These are phyloP conservation scores for Aspergillus sp. DNA, from an alignment of 2,329 filamentous ascomycete genomes.

Conservation along the genomic window DNA sequence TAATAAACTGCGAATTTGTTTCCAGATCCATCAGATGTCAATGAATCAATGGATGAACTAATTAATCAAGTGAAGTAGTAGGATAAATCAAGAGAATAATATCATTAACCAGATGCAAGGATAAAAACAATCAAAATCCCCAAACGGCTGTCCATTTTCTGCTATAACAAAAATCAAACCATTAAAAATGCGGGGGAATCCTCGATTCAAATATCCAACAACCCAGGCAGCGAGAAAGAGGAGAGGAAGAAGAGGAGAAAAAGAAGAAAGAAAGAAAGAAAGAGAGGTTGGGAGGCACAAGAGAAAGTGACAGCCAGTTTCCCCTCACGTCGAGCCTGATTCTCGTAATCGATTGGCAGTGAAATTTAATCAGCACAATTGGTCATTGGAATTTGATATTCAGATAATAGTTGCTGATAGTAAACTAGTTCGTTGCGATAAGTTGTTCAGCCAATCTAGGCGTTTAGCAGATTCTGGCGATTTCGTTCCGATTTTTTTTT, in stretches of 20 bases:
- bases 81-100: background rate
- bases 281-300: background rate
- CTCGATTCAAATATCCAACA: no score
- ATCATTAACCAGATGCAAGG: background rate
- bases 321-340: background rate
- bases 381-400: no score
- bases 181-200: no score
- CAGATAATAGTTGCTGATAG: no score
- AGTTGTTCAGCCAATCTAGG: background rate
- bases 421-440: background rate
- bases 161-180: background rate
- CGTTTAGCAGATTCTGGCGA: slow-evolving; percentile 12
- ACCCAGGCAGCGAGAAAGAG: no score
- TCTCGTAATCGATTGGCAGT: no score
- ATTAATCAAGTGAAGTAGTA: background rate
- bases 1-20: slow-evolving; percentile 18
- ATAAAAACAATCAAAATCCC: background rate
- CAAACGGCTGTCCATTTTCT: slow-evolving; percentile 1
- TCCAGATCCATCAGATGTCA: slow-evolving; percentile 23
- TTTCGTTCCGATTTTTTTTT: slow-evolving; percentile 12
- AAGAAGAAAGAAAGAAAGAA: background rate
- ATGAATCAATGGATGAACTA: background rate
- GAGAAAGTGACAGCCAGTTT: background rate
- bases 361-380: no score
- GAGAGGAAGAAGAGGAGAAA: background rate